Evolutionary conservation across 2,329 filamentous ascomycete species (phyloP).

Genomic region (Apiospora hydei): DNA sequence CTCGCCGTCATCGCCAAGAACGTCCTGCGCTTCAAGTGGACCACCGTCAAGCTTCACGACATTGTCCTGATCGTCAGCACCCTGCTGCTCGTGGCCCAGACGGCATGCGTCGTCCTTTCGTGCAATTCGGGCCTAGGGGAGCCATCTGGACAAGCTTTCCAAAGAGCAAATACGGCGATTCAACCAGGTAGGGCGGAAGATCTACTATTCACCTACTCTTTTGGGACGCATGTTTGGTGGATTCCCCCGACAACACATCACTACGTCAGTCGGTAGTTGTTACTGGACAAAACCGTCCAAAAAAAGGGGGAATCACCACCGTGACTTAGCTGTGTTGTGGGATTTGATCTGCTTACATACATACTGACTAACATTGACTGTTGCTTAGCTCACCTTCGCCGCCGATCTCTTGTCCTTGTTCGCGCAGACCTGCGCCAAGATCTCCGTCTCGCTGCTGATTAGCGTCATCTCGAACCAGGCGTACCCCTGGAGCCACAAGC

Average conservation of each 20-base stretch:
- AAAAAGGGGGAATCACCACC: not conserved
- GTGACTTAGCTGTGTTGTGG: not conserved
- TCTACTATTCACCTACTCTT: not conserved
- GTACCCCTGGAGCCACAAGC: not conserved
- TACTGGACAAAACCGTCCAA: not conserved
- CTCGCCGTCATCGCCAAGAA: conserved; percentile 12
- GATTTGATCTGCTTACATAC: too few relatives aligned
- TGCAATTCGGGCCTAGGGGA: not conserved
- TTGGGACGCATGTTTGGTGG: not conserved
- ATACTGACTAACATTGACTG: not conserved
- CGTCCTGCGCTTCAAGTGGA: conserved; percentile 6
- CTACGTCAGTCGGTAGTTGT: too few relatives aligned
- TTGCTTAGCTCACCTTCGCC: not conserved
- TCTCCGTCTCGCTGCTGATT: not conserved
- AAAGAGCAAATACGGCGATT: not conserved
- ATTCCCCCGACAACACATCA: not conserved
- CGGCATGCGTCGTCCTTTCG: not conserved
- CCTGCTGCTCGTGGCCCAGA: not conserved
- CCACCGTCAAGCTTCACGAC: conserved; percentile 10
- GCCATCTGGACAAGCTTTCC: not conserved
- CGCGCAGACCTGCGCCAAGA: not conserved
- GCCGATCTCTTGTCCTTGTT: not conserved
- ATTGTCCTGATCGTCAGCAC: not conserved
- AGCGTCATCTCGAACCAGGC: conserved; percentile 8
- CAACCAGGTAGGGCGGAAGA: not conserved